Evolutionary conservation across 176 grass and related monocot genomes (phyloP), one percentile per base, ranked within the genome.

Genomic region (Oryza rufipogon): DNA sequence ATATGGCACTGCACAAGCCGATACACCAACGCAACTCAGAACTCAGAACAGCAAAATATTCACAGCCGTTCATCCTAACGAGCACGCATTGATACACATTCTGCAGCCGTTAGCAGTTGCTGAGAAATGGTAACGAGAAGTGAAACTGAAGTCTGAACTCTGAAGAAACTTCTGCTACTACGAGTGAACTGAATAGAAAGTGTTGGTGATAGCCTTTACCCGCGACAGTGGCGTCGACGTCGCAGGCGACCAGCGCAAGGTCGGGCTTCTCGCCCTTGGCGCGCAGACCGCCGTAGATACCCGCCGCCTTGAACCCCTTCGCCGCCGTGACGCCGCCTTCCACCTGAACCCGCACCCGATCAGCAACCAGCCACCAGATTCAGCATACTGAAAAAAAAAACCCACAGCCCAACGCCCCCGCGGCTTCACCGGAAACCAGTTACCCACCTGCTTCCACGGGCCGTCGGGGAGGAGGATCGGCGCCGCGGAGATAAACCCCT

Each of bases 261-360:
- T 98, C 96, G 17, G 96, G 93, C 89, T 98, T 98, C 64, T 93
- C 85, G 23, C 96, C 96, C 80, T 88, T 90, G 67, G 93, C 93
- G 19, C 96, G 93, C 78, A 98, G 51, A 13, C 96, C 93, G 8
- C 93, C 91, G 70, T 95, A 98, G 75, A 95, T 90, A 8, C 96
- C 96, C 38, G 91, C 81, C 26, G 96, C 93, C 87, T 90, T 98
- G 71, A 98, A 98, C 45, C 96, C 96, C 89, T 90, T 88, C 39
- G 93, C 85, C 1, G 93, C 91, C 47, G 89, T 92, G 16, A 98
- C 89, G 70, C 96, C 93, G 44, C 96, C 96, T 83, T 86, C 81
- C 34, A 95, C 88, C 96, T 98, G 71, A 77, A 92, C 74, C 65
- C 68, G 75, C 79, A 74, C 4, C 42, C 44, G 78, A 20, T 2